Base-by-base conservation (phyloP, 2,329 filamentous ascomycete species). In the Chaetomium sp. region DNA sequence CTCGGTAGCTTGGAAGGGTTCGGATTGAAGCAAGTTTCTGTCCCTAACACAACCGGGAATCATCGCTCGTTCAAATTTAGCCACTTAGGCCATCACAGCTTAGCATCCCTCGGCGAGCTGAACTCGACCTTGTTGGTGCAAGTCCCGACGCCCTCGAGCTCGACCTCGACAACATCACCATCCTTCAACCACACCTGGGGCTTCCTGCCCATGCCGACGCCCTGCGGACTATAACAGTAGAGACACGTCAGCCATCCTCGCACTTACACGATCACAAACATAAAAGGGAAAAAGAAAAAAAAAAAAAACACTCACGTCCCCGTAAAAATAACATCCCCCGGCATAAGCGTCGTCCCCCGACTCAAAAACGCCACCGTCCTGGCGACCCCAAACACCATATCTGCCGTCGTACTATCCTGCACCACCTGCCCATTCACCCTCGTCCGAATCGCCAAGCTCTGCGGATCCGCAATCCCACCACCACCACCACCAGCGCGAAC, bases 131-230 rank as follows among this genome's bases (percentile, higher is more conserved):
- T 82, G 74, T 85, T 85, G 4, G 74, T 82, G 69, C 83, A 87
- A 16, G 81, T 83, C 27, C 90, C 89, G 7, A 92, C 85, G 1
- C 82, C 80, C 70, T 91, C 87, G 1, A 92, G 79, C 7, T 81
- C 82, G 57, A 92, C 89, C 73, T 91, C 87, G 23, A 91, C 87
- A 25, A 86, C 77, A 74, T 92, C 90, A 4, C 88, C 87, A 73
- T 92, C 82, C 75, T 88, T 86, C 63, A 92, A 77, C 87, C 88
- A 91, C 10, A 90, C 70, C 64, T 83, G 84, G 3, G 89, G 88
- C 63, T 83, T 87, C 57, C 84, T 82, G 16, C 88, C 89, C 84
- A 90, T 88, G 1, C 87, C 89, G 23, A 92, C 89, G 35, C 89
- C 90, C 66, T 87, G 83, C 0, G 89, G 90, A 10, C 84, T 87